Evolutionary conservation across 2,329 filamentous ascomycete species (phyloP).

Genomic region (Elsinoe arachidis): DNA sequence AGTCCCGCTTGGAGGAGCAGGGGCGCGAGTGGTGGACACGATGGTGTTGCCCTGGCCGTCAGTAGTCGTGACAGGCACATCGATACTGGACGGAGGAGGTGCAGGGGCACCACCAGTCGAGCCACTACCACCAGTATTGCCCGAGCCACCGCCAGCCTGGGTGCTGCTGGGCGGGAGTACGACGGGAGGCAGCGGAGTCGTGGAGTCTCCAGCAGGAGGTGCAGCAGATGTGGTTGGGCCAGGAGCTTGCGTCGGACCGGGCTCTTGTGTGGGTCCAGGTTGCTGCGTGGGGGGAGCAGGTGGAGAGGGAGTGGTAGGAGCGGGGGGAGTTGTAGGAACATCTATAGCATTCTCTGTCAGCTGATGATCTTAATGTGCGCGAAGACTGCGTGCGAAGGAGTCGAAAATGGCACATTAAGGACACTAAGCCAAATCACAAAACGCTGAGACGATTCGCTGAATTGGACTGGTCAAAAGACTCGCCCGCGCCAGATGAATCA

Average conservation of each 20-base stretch:
- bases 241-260: constrained; percentile 7
- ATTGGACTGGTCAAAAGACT: constrained; percentile 12
- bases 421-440: constrained; percentile 4
- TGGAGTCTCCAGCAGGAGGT: constrained; percentile 13
- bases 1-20: constrained; percentile 15
- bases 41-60: constrained; percentile 23
- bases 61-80: constrained; percentile 25
- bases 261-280: background rate
- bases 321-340: constrained; percentile 5
- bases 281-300: background rate
- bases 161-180: constrained; percentile 33
- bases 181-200: constrained; percentile 20
- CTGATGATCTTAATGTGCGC: background rate
- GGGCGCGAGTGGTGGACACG: constrained; percentile 31
- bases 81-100: constrained; percentile 25
- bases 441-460: constrained; percentile 12
- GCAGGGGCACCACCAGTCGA: constrained; percentile 23
- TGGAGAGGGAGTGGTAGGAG: background rate
- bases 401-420: background rate
- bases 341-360: background rate
- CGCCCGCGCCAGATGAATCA: constrained; percentile 14
- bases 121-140: constrained; percentile 25
- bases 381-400: background rate
- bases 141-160: constrained; percentile 30
- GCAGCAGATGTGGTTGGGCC: background rate